Evolutionary conservation across 306 rosid genomes (phyloP), one percentile per base, ranked within the genome.

Genomic region (Pterocarpus santalinus): DNA sequence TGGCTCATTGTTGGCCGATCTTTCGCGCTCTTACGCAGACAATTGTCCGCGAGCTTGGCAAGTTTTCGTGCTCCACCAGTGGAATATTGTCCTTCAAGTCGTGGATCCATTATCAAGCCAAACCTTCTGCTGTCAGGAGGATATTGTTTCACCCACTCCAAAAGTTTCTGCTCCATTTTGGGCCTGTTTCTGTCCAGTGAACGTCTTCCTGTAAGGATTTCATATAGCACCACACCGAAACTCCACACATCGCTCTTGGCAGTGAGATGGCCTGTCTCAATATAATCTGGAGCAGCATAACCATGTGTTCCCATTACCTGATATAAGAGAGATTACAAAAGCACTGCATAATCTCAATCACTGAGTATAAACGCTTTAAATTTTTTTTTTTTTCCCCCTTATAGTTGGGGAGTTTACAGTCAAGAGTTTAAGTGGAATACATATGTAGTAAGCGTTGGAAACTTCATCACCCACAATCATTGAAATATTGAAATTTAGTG

Each of bases 211-310:
- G 94, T 77, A 13, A 94, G 89, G 75, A 94, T 87, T 85, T 94
- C 98, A 22, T 88, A 94, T 22, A 92, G 80, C 30, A 94, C 95
- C 13, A 94, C 98, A 0, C 98, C 98, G 3, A 86, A 88, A 80
- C 95, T 91, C 98, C 98, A 94, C 39, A 94, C 98, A 61, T 94
- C 97, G 55, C 98, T 94, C 88, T 94, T 94, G 35, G 87, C 71
- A 13, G 98, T 94, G 74, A 94, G 91, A 89, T 94, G 98, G 4
- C 97, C 98, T 1, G 98, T 94, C 73, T 88, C 86, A 11, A 94
- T 83, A 87, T 92, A 94, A 83, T 94, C 95, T 32, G 98, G 98
- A 75, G 98, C 98, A 66, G 98, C 98, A 75, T 94, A 92, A 63
- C 98, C 98, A 60, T 79, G 72, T n/a, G 98, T 94, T 28, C 97